Evolutionary conservation across 345 rosid genomes (phyloP).

Genomic region (Reutealis trisperma): DNA sequence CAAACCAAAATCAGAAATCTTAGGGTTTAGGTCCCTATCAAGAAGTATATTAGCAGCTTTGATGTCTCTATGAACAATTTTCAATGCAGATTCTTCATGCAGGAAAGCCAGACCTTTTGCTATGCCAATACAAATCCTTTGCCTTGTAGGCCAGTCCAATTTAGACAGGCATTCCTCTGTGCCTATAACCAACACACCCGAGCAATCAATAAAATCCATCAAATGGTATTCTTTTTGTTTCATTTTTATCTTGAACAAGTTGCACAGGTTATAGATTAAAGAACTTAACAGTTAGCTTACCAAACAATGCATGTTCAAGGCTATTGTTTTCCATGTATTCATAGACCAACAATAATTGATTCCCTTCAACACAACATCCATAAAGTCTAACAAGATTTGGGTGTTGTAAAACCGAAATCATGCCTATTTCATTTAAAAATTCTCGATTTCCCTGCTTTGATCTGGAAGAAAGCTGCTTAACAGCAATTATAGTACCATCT

Average conservation of each 20-base stretch:
- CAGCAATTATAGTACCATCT: slow-evolving; percentile 19
- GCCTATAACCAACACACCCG: background rate
- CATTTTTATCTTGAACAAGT: background rate
- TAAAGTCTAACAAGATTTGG: slow-evolving; percentile 34
- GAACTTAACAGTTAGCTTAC: slow-evolving; percentile 13
- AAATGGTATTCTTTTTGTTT: background rate
- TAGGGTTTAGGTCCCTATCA: slow-evolving; percentile 14
- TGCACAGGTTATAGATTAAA: background rate
- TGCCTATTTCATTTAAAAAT: slow-evolving; percentile 38
- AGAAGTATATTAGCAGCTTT: slow-evolving; percentile 22
- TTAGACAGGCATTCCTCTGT: background rate
- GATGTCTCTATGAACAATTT: slow-evolving; percentile 25
- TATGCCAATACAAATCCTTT: slow-evolving; percentile 17
- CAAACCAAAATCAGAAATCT: slow-evolving; percentile 25
- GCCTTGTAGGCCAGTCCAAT: slow-evolving; percentile 22
- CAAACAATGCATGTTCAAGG: slow-evolving; percentile 32
- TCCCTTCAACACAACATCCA: slow-evolving; percentile 36
- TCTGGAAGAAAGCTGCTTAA: slow-evolving; percentile 22
- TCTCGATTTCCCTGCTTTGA: slow-evolving; percentile 26
- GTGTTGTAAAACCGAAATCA: slow-evolving; percentile 37
- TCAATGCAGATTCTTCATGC: slow-evolving; percentile 22
- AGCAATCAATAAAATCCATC: background rate
- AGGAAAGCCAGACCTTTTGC: slow-evolving; percentile 25
- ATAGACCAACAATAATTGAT: slow-evolving; percentile 32
- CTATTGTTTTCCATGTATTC: slow-evolving; percentile 41